phyloP scores from a whole-genome alignment of 495 filamentous ascomycete genomes.

The Terfezia boudieri region DNA sequence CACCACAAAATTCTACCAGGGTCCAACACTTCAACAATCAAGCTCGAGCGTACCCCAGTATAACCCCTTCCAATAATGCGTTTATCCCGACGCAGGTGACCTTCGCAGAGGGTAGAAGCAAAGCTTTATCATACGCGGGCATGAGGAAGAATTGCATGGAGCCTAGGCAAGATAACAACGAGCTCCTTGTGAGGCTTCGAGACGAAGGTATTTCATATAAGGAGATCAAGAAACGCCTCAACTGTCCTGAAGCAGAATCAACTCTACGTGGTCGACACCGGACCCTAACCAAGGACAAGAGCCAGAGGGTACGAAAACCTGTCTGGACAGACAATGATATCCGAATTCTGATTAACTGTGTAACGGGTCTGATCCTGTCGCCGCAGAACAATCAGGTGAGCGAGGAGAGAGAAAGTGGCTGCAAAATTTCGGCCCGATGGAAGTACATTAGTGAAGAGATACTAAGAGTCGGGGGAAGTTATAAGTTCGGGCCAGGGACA shows the following conservation, averaged over 20 bases:
- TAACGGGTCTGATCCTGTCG: not conserved
- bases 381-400: not conserved
- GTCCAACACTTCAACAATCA: no score
- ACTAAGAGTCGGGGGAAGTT: constrained; percentile 44
- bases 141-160: no score
- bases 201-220: constrained; percentile 52
- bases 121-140: no score
- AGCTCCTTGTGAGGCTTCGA: constrained; percentile 42
- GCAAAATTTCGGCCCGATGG: constrained; percentile 44
- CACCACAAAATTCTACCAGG: no score
- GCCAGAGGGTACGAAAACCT: constrained; percentile 53
- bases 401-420: not conserved
- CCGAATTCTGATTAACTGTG: constrained; percentile 21
- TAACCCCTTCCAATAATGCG: no score
- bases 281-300: constrained; percentile 54
- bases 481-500: constrained; percentile 67
- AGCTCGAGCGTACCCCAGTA: no score
- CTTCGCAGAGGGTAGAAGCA: no score
- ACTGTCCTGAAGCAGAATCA: constrained; percentile 60
- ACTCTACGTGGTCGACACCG: constrained; percentile 65
- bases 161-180: constrained; percentile 25
- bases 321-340: constrained; percentile 60
- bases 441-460: constrained; percentile 62
- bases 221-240: constrained; percentile 43
- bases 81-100: no score